Base-by-base conservation (phyloP, 768 basidiomycete genomes). In the Clathrus columnatus region DNA sequence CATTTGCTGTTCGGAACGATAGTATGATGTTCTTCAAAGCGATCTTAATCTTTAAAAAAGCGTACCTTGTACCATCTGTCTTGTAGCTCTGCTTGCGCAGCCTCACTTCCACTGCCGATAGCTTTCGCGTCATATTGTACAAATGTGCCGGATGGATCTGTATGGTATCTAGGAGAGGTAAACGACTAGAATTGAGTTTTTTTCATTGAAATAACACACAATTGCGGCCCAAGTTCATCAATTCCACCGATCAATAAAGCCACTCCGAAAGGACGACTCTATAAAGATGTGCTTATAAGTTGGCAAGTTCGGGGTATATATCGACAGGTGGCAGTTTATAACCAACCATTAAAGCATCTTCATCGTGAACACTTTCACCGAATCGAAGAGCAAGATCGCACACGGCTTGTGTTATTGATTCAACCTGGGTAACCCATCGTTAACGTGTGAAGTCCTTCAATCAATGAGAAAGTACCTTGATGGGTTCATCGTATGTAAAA, bases 341-440 rank as follows among this genome's bases (percentile, higher is more conserved):
- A 64, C 73, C 64, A 60, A 75, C 75, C 95, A 98, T 98, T 85
- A 95, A 86, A 4, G 94, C 95, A 67, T 96, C 95, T 70, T 96
- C 95, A 67, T 97, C 93, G 64, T 97, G 92, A 61, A 97, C 93
- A 72, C 93, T 95, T 82, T 98, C 96, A 60, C 96, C 96, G 61
- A 99, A 99, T 63, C 95, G 75, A 67, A 99, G 73, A 3, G 96
- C 96, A 54, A 99, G 75, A 76, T 98, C 96, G 69, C 95, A 96
- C 45, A 98, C 93, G 1, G 95, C 94, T 75, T 98, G 96, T 1
- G 96, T 96, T 54, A 83, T 92, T 65, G 93, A 96, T 76, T 98
- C 96, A 54, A 55, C 54, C 54, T 55, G 45, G 32, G n/a, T n/a
- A n/a, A 16, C 14, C 26, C 24, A 46, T 20, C n/a, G 41, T 27